These are phyloP conservation scores for Suillus sp. DNA, from an alignment of 768 basidiomycete genomes.

Conservation along the genomic window DNA sequence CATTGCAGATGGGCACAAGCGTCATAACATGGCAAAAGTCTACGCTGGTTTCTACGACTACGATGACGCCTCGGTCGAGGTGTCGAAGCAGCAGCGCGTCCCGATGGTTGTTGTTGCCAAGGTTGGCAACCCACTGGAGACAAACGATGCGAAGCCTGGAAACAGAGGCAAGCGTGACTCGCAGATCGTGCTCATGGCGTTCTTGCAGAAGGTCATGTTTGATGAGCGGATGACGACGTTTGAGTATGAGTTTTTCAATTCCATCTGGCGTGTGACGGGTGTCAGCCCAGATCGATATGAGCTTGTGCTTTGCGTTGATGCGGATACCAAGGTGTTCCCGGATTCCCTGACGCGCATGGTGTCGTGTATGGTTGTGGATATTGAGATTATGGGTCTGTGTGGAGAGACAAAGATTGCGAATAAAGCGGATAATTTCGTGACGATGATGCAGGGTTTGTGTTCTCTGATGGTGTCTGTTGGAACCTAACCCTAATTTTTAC, in stretches of 20 bases:
- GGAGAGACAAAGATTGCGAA: conserved; percentile 99
- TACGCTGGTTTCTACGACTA: conserved; percentile 98
- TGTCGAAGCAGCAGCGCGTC: conserved; percentile 93
- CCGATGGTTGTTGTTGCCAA: conserved; percentile 97
- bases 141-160: conserved; percentile 89
- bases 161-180: conserved; percentile 99
- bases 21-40: conserved; percentile 99
- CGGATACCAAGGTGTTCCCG: conserved; percentile 98
- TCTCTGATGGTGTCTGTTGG: conserved; percentile 14
- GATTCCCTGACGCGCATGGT: conserved; percentile 96
- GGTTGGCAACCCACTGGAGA: conserved; percentile 89
- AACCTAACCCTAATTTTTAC: conserved; percentile 2
- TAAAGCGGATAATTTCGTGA: conserved; percentile 97
- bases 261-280: conserved; percentile 93
- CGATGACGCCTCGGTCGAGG: conserved; percentile 86
- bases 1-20: conserved; percentile 99
- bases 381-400: conserved; percentile 98
- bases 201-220: conserved; percentile 99
- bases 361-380: conserved; percentile 94
- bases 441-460: conserved; percentile 96
- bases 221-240: conserved; percentile 99
- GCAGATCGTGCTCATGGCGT: conserved; percentile 96
- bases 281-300: conserved; percentile 96
- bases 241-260: conserved; percentile 99
- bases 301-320: conserved; percentile 93